Percentiles rank a stretch among this genome's conserved stretches.
Evolutionary conservation across 805 yeast genomes (phyloP).

Genomic region (Kazachstania psychrophila): DNA sequence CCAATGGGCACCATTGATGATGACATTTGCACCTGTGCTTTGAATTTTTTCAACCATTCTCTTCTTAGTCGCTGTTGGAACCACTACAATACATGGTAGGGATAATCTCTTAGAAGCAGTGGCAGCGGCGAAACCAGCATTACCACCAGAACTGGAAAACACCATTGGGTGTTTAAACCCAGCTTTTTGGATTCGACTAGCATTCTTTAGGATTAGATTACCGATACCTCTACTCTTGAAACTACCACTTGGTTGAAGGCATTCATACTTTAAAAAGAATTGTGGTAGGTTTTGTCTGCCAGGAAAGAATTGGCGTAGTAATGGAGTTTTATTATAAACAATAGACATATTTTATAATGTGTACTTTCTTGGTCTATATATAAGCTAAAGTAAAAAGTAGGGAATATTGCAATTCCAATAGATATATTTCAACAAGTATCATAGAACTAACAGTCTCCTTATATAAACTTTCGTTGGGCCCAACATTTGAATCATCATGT

Average conservation of each 20-base stretch:
- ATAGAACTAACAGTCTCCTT: too few relatives aligned
- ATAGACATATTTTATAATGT: constrained; percentile 14
- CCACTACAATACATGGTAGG: constrained; percentile 45
- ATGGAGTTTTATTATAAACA: constrained; percentile 20
- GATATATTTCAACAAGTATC: too few relatives aligned
- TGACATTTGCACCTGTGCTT: constrained; percentile 40
- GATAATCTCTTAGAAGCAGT: constrained; percentile 34
- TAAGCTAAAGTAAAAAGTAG: too few relatives aligned
- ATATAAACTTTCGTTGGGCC: too few relatives aligned
- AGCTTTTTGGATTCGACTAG: constrained; percentile 23
- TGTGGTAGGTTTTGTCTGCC: constrained; percentile 17
- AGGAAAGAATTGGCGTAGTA: constrained; percentile 14
- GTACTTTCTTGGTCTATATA: too few relatives aligned
- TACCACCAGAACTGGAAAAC: constrained; percentile 47
- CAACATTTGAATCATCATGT: too few relatives aligned
- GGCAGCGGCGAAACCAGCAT: constrained; percentile 41
- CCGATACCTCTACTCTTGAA: constrained; percentile 52
- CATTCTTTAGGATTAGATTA: constrained; percentile 32
- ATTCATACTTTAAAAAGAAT: constrained; percentile 41
- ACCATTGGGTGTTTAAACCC: constrained; percentile 31
- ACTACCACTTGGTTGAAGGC: constrained; percentile 48
- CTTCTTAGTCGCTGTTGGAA: constrained; percentile 42
- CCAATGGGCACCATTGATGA: constrained; percentile 38
- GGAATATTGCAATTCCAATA: too few relatives aligned
- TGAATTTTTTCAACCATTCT: constrained; percentile 35